Conservation (phyloP, 768 basidiomycete species). For the Podaxis carcinomalis region DNA sequence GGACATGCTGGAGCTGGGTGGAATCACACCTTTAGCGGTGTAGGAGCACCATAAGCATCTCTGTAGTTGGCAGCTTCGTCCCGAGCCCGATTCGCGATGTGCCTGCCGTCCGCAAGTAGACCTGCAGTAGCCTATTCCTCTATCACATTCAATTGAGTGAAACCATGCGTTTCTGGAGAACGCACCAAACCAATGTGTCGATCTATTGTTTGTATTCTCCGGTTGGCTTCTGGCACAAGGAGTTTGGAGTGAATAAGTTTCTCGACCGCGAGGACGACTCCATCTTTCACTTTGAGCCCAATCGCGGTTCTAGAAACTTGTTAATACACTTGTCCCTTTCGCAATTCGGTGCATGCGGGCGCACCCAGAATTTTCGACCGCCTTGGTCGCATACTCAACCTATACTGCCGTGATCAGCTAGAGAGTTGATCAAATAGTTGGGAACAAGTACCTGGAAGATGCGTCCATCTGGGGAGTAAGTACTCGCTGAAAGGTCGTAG, state of each 20-base stretch:
- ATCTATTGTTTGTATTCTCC: constrained; percentile 91
- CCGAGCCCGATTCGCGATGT: constrained; percentile 77
- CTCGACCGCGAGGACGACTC: constrained; percentile 95
- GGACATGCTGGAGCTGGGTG: constrained; percentile 9
- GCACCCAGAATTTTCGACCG: constrained; percentile 97
- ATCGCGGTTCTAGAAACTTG: constrained; percentile 75
- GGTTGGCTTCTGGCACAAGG: constrained; percentile 87
- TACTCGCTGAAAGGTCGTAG: constrained; percentile 93
- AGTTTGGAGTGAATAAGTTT: constrained; percentile 96
- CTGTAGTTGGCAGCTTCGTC: constrained; percentile 78
- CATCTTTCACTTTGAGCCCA: constrained; percentile 91
- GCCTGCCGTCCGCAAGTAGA: constrained; percentile 88
- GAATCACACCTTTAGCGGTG: constrained; percentile 70
- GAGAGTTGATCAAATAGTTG: neutral
- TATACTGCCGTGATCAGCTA: constrained; percentile 26
- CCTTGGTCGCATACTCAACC: constrained; percentile 99
- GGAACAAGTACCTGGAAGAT: constrained; percentile 80
- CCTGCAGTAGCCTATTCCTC: constrained; percentile 80
- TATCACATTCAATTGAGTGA: constrained; percentile 7
- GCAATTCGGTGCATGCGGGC: constrained; percentile 16
- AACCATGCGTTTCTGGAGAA: neutral
- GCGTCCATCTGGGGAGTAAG: constrained; percentile 95
- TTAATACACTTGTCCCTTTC: neutral
- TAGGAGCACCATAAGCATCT: constrained; percentile 65
- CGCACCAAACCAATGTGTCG: constrained; percentile 88